Evolutionary conservation across 192 early-diverging fungal species (phyloP).

Genomic region (Backusella mclennaniae): DNA sequence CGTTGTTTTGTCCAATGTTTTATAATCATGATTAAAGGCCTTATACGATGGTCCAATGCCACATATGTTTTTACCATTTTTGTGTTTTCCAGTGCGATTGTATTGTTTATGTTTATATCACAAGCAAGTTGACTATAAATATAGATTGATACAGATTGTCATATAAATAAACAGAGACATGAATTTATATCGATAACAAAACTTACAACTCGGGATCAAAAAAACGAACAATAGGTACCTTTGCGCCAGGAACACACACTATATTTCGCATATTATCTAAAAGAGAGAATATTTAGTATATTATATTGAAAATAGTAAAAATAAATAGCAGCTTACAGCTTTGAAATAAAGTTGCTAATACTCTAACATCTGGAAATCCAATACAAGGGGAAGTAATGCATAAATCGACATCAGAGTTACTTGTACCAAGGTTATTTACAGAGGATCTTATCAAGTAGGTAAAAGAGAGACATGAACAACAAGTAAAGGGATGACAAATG

Average conservation of each 20-base stretch:
- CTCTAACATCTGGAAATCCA: slow-evolving; percentile 70
- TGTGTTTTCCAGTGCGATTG: slow-evolving; percentile 86
- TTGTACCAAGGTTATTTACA: slow-evolving; percentile 83
- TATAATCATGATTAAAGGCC: slow-evolving; percentile 85
- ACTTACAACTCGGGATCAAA: slow-evolving; percentile 85
- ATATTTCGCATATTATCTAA: slow-evolving; percentile 78
- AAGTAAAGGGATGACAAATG: not conserved
- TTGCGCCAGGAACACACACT: slow-evolving; percentile 77
- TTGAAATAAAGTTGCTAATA: slow-evolving; percentile 67
- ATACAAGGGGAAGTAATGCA: slow-evolving; percentile 82
- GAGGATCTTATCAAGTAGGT: slow-evolving; percentile 58
- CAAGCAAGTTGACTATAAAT: slow-evolving; percentile 64
- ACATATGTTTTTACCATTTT: slow-evolving; percentile 88
- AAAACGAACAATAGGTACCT: slow-evolving; percentile 91
- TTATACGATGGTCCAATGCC: slow-evolving; percentile 78
- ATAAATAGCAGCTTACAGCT: slow-evolving; percentile 48
- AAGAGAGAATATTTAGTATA: not conserved
- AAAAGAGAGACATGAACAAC: not conserved
- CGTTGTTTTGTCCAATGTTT: slow-evolving; percentile 90
- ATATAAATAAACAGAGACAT: not conserved
- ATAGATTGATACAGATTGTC: not conserved
- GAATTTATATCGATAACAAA: not conserved
- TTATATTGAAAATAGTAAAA: not conserved
- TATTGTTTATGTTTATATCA: slow-evolving; percentile 94
- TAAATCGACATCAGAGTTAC: slow-evolving; percentile 85